Percentiles rank a stretch among this genome's conserved stretches.
Conservation (phyloP, 345 rosid genomes). For the Eucalyptus tenuipes region DNA sequence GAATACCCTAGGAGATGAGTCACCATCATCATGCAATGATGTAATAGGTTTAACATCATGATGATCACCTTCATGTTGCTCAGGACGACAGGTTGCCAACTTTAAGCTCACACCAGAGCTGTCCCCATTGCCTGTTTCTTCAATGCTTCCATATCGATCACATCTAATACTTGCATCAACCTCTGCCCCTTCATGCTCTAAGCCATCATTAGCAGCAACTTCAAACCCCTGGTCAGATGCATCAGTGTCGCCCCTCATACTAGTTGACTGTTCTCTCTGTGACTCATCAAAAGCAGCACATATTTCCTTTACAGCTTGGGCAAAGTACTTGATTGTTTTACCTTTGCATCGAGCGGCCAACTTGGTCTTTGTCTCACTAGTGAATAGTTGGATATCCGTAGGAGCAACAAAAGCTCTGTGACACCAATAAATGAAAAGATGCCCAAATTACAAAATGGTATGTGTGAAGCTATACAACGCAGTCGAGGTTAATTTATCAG, state of each 20-base stretch:
- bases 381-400: slow-evolving; percentile 70
- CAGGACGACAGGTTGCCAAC: slow-evolving; percentile 18
- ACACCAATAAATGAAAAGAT: background rate
- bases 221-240: slow-evolving; percentile 16
- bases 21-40: slow-evolving; percentile 15
- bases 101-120: slow-evolving; percentile 17
- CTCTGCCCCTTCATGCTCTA: slow-evolving; percentile 34
- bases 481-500: background rate
- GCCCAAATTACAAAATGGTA: background rate
- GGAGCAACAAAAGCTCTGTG: slow-evolving; percentile 86
- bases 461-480: background rate
- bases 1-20: slow-evolving; percentile 18
- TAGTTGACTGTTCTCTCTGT: slow-evolving; percentile 34
- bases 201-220: slow-evolving; percentile 24
- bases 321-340: slow-evolving; percentile 58
- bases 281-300: slow-evolving; percentile 64
- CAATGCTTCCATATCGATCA: slow-evolving; percentile 1
- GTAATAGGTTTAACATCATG: slow-evolving; percentile 38
- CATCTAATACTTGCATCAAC: slow-evolving; percentile 17
- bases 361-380: slow-evolving; percentile 62
- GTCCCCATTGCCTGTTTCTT: slow-evolving; percentile 19
- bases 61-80: slow-evolving; percentile 19
- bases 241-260: slow-evolving; percentile 25
- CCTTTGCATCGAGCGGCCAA: slow-evolving; percentile 52
- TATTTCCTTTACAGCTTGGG: slow-evolving; percentile 83